These are phyloP conservation scores for Colletotrichum sojae DNA, from an alignment of 2,329 filamentous ascomycete species.

Conservation along the genomic window DNA sequence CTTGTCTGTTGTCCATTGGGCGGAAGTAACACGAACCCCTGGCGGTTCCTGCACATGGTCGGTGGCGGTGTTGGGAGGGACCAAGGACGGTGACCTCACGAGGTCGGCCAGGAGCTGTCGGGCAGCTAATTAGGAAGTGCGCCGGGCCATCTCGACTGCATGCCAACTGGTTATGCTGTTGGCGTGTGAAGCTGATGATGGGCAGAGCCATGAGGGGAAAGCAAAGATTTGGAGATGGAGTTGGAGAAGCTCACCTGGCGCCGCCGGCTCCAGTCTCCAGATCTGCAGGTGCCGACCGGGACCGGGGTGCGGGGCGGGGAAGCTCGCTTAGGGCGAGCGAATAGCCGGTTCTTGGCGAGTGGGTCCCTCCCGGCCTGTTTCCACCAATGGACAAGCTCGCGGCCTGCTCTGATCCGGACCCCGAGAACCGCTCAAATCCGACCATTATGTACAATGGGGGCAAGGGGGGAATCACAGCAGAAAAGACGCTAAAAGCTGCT, in stretches of 20 bases:
- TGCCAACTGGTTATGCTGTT: not conserved
- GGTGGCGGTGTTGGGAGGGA: conserved; percentile 26
- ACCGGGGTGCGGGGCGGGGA: not conserved
- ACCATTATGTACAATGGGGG: conserved; percentile 18
- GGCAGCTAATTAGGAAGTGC: conserved; percentile 13
- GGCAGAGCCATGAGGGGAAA: conserved; percentile 30
- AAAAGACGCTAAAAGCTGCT: not conserved
- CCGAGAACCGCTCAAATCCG: conserved; percentile 40
- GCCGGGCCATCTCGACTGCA: conserved; percentile 15
- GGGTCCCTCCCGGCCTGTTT: conserved; percentile 15
- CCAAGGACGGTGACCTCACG: conserved; percentile 20
- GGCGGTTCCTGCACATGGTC: conserved; percentile 30
- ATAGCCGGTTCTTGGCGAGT: conserved; percentile 31
- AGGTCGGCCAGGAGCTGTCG: conserved; percentile 12
- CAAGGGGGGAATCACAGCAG: not conserved
- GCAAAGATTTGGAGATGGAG: conserved; percentile 25
- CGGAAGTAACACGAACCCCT: conserved; percentile 26
- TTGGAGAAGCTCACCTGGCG: conserved; percentile 24
- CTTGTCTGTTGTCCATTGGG: conserved; percentile 39
- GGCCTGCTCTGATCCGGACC: conserved; percentile 36
- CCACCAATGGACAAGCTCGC: conserved; percentile 25
- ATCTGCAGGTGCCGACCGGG: conserved; percentile 21
- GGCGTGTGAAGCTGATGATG: conserved; percentile 34
- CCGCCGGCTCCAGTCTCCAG: conserved; percentile 14
- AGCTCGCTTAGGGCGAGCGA: conserved; percentile 4